These are phyloP conservation scores for Lactuca sativa DNA, from an alignment of 129 eudicot species.

Conservation along the genomic window DNA sequence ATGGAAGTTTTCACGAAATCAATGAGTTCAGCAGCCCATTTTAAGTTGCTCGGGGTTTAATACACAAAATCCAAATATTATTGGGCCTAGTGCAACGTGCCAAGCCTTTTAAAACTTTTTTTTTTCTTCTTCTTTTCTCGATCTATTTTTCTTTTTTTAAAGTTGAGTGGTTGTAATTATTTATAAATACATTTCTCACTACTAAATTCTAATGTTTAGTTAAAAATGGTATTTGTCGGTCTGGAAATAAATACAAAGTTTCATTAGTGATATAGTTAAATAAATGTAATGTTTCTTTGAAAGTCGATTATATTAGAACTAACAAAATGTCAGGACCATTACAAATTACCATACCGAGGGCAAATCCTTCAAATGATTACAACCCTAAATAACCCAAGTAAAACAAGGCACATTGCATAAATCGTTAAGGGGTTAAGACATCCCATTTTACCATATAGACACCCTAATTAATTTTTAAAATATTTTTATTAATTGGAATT, in stretches of 20 bases:
- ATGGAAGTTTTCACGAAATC: background rate
- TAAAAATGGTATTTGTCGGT: background rate
- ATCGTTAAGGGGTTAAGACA: too few species aligned
- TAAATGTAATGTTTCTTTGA: too few species aligned
- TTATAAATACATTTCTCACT: background rate
- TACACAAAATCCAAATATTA: slow-evolving; percentile 15
- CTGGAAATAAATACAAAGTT: too few species aligned
- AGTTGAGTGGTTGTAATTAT: slow-evolving; percentile 38
- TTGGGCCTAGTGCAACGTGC: slow-evolving; percentile 19
- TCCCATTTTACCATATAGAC: too few species aligned
- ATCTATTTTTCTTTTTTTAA: background rate
- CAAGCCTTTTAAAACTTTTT: background rate
- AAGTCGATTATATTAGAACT: too few species aligned
- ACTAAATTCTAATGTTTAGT: background rate
- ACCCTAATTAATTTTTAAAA: too few species aligned
- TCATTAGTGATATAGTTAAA: background rate
- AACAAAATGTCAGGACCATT: too few species aligned
- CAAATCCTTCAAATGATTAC: too few species aligned
- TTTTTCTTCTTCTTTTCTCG: background rate
- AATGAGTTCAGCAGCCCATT: slow-evolving; percentile 34
- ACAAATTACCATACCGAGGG: too few species aligned
- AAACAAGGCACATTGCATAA: too few species aligned
- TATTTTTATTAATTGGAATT: too few species aligned
- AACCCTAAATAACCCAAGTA: too few species aligned
- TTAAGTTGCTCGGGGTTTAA: slow-evolving; percentile 35